Percentiles rank a stretch among this genome's conserved stretches.
phyloP scores from a whole-genome alignment of 495 filamentous ascomycete genomes.

The Neurospora sp. region DNA sequence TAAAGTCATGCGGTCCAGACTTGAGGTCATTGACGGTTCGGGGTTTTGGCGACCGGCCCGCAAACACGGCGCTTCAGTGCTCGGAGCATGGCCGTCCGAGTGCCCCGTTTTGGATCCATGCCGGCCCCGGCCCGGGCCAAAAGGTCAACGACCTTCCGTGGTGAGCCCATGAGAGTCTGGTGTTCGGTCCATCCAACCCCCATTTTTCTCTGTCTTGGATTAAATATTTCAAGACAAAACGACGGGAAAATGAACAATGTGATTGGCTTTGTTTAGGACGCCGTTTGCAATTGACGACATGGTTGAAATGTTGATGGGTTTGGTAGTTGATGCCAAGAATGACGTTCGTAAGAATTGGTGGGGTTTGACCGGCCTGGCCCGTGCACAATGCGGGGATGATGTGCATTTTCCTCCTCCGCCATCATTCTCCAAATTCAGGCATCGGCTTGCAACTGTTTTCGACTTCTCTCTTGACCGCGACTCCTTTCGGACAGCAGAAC shows the following conservation, averaged over 20 bases:
- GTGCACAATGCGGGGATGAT: neutral
- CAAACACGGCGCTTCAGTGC: slow-evolving; percentile 3
- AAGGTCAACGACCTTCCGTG: neutral
- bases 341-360: neutral
- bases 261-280: neutral
- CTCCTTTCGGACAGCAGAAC: neutral
- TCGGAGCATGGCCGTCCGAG: neutral
- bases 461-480: neutral
- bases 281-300: too few relatives aligned
- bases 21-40: neutral
- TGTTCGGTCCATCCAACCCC: neutral
- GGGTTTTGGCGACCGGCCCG: neutral
- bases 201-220: too few relatives aligned
- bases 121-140: neutral
- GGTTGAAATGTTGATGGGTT: neutral
- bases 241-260: too few relatives aligned
- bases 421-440: too few relatives aligned
- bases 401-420: neutral
- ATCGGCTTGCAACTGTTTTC: neutral
- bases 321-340: neutral
- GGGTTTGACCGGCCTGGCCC: neutral
- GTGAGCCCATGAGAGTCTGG: neutral
- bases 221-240: too few relatives aligned
- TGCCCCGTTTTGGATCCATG: neutral
- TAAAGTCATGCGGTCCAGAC: neutral